Evolutionary conservation across 1,139 yeast species (phyloP).

Genomic region (Pneumocystis jirovecii): DNA sequence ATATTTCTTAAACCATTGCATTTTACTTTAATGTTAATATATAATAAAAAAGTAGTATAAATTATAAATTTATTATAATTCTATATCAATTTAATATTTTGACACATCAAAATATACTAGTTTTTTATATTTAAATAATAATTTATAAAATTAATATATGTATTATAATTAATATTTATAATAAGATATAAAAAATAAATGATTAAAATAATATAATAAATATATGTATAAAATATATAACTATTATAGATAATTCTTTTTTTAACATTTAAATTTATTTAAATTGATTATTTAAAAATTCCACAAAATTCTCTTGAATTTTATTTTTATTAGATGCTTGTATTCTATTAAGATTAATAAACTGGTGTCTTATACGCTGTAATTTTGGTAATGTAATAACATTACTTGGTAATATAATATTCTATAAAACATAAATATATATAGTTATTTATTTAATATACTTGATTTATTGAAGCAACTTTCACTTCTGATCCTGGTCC

Average conservation of each 20-base stretch:
- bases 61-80: too few relatives aligned
- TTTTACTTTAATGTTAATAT: too few relatives aligned
- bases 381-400: slow-evolving; percentile 59
- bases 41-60: too few relatives aligned
- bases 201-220: background rate
- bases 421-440: background rate
- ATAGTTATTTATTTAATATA: slow-evolving; percentile 19
- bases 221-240: background rate
- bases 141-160: background rate
- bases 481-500: slow-evolving; percentile 33
- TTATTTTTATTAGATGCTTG: slow-evolving; percentile 48
- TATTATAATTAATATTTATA: background rate
- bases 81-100: too few relatives aligned
- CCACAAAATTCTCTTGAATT: slow-evolving; percentile 57
- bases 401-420: slow-evolving; percentile 43
- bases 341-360: slow-evolving; percentile 62
- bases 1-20: background rate
- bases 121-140: background rate
- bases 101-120: background rate
- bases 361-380: slow-evolving; percentile 72
- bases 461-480: slow-evolving; percentile 27
- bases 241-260: background rate
- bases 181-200: background rate
- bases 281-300: slow-evolving; percentile 38
- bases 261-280: background rate